Evolutionary conservation across 805 yeast genomes (phyloP), one percentile per base, ranked within the genome.

Genomic region (Wickerhamiella cacticola): DNA sequence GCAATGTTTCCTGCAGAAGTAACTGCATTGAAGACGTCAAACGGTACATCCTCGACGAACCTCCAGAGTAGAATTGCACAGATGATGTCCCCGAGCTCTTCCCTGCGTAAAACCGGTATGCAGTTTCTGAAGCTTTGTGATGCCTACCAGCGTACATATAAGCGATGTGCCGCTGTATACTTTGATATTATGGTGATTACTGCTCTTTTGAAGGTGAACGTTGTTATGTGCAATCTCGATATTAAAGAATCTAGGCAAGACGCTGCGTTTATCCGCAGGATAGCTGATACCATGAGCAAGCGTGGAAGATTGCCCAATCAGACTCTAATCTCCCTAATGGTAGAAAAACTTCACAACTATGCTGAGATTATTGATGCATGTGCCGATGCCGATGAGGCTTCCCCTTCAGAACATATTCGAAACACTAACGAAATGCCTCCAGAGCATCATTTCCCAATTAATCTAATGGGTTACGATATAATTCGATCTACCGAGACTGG

Each of bases 1-100:
- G 40, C 31, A 10, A 43, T 43, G 46, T 43, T 31, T 18, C 46
- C 46, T 3, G 40, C 18, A n/a, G 39, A 43, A 6, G 46, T 43
- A 15, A 29, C 31, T 7, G 28, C 26, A 8, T 29, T 43, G 24
- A 23, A 33, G 24, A 24, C 22, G 16, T 22, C 42, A 23, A 23
- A 33, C 24, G 31, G 45, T 15, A 21, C 10, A 13, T 21, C 39
- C 12, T 5, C 31, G 15, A 33, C 13, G 4, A 24, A 33, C 10
- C 28, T 31, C 2, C 46, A 43, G n/a, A n/a, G 21, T 19, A 28
- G 46, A 18, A 43, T 43, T n/a, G 31, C 28, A 15, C n/a, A 39
- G 16, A 31, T 43, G 21, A n/a, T 43, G 33, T 13, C 31, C 1
- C 39, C 46, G 12, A 22, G 33, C 26, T n/a, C 6, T 6, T 13